Percentiles rank a stretch among this genome's conserved stretches.
Conservation (phyloP, 352 stramenopile species). For the Globisporangium yorkense region DNA sequence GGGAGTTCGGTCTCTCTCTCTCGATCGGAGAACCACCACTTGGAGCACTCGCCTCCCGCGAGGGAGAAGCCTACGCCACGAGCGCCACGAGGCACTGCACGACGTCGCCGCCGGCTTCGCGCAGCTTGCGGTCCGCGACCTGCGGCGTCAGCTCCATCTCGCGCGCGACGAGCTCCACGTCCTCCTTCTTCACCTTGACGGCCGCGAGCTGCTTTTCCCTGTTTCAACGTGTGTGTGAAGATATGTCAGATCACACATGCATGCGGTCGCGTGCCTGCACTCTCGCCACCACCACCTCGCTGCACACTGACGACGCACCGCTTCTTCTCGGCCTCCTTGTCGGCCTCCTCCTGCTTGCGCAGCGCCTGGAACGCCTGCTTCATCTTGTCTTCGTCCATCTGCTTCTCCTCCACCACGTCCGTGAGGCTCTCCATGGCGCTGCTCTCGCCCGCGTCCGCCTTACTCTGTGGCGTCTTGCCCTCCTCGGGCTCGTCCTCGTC, state of each 20-base stretch:
- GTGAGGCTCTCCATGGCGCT: constrained; percentile 82
- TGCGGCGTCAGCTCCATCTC: constrained; percentile 78
- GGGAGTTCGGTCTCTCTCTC: too few species aligned
- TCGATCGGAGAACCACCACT: too few species aligned
- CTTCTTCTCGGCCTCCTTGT: constrained; percentile 75
- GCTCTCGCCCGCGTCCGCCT: constrained; percentile 78
- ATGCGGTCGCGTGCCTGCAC: too few species aligned
- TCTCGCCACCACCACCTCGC: too few species aligned
- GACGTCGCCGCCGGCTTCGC: constrained; percentile 69
- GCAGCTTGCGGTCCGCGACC: constrained; percentile 77
- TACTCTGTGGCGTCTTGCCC: constrained; percentile 54
- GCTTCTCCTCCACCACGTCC: constrained; percentile 81
- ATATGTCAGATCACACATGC: too few species aligned
- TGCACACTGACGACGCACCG: constrained; percentile 15
- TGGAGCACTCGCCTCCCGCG: too few species aligned
- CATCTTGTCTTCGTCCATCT: constrained; percentile 89
- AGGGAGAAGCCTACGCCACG: constrained; percentile 23
- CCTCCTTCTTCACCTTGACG: constrained; percentile 79
- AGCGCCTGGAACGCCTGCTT: constrained; percentile 72
- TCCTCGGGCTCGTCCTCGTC: constrained; percentile 42
- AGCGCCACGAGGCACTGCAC: constrained; percentile 60
- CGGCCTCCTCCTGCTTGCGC: constrained; percentile 74
- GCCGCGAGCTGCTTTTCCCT: constrained; percentile 76
- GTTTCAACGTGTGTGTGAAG: background rate
- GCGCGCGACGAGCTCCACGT: constrained; percentile 66